A percentile compares a stretch with the other conserved stretches of the same genome.
These are phyloP conservation scores for Podospora didyma DNA, from an alignment of 495 filamentous ascomycete species.

Conservation along the genomic window DNA sequence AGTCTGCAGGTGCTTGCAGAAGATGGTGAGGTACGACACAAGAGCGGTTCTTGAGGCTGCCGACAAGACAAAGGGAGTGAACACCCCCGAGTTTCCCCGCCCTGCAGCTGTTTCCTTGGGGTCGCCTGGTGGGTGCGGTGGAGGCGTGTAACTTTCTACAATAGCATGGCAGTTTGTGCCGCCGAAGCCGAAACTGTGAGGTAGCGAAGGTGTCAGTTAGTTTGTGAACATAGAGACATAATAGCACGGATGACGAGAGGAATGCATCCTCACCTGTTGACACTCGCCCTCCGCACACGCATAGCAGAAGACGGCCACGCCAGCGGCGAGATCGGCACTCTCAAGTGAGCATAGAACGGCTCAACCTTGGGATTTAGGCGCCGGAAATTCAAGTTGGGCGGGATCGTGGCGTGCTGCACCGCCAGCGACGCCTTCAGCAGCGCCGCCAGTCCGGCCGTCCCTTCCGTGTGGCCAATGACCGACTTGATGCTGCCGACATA, in stretches of 20 bases:
- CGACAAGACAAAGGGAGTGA: conserved; percentile 35
- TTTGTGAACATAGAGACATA: too few relatives aligned
- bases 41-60: conserved; percentile 35
- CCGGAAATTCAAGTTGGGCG: conserved; percentile 40
- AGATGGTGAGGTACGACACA: conserved; percentile 30
- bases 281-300: conserved; percentile 1
- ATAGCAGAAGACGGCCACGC: not conserved
- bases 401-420: conserved; percentile 45
- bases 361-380: conserved; percentile 42
- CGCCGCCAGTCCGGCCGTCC: conserved; percentile 44
- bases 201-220: too few relatives aligned
- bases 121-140: conserved; percentile 21
- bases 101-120: not conserved
- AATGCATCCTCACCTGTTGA: too few relatives aligned
- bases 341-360: not conserved
- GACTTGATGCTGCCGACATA: conserved; percentile 53
- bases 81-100: not conserved
- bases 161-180: conserved; percentile 13
- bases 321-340: conserved; percentile 21
- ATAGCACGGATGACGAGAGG: too few relatives aligned
- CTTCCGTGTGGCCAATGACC: conserved; percentile 54
- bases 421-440: conserved; percentile 46
- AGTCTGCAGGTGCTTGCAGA: conserved; percentile 35
- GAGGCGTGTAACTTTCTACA: conserved; percentile 11
- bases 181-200: conserved; percentile 14